Conservation (phyloP, 1,284 basidiomycete species). For the Laetiporus sulphureus region DNA sequence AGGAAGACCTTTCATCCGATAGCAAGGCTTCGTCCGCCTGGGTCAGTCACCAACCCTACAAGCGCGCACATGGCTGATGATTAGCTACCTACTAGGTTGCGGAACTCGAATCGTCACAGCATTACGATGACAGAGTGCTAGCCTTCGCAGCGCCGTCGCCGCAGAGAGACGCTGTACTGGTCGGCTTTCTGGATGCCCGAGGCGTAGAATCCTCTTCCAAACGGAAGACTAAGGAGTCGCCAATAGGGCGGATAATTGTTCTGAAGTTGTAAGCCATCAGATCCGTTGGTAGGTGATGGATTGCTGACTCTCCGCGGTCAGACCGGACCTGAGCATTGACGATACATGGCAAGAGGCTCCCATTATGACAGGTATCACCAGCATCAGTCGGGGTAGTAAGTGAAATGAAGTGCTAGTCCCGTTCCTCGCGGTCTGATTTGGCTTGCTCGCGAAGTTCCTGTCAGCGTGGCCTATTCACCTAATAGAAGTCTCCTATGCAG, state of each 20-base stretch:
- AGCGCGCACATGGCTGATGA: too few species aligned
- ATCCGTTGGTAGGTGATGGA: too few species aligned
- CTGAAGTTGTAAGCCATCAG: background rate
- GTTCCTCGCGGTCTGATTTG: too few species aligned
- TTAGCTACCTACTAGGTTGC: too few species aligned
- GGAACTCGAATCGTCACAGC: too few species aligned
- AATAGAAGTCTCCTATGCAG: conserved; percentile 49
- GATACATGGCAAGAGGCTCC: conserved; percentile 42
- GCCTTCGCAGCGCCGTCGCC: background rate
- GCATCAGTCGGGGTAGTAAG: conserved; percentile 30
- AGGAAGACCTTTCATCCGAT: background rate
- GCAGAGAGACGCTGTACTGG: background rate
- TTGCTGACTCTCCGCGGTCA: too few species aligned
- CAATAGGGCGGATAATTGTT: background rate
- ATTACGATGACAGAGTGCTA: background rate
- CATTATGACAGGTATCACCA: conserved; percentile 36
- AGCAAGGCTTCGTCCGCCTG: too few species aligned
- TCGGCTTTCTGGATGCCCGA: background rate
- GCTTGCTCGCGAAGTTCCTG: conserved; percentile 37
- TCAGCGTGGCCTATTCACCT: conserved; percentile 45
- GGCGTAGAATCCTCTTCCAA: background rate
- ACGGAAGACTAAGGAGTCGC: background rate
- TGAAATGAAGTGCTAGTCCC: too few species aligned
- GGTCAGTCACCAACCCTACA: too few species aligned
- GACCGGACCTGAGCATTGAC: conserved; percentile 47